Conservation (phyloP, 805 yeast species). For the Candida coleopterorum region DNA sequence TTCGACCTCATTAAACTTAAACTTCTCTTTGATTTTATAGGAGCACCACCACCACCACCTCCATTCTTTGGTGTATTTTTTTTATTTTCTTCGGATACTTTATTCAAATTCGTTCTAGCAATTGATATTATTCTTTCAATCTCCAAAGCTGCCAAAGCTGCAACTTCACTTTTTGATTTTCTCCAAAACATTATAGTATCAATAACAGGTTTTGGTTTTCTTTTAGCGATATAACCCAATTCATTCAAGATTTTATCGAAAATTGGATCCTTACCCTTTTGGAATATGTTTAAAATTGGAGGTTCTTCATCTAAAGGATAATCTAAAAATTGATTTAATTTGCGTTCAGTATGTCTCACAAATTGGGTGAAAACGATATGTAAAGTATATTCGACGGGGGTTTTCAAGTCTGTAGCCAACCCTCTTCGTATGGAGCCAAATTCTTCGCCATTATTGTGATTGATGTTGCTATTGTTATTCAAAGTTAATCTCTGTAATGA, state of each 20-base stretch:
- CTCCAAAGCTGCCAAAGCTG: slow-evolving; percentile 43
- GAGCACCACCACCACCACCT: no score
- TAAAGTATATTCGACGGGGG: slow-evolving; percentile 85
- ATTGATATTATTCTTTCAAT: slow-evolving; percentile 20
- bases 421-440: slow-evolving; percentile 28
- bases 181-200: slow-evolving; percentile 99
- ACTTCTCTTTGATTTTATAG: slow-evolving; percentile 39
- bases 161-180: slow-evolving; percentile 84
- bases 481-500: slow-evolving; percentile 20
- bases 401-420: slow-evolving; percentile 53
- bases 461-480: no score
- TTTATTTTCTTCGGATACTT: slow-evolving; percentile 11
- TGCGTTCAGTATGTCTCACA: slow-evolving; percentile 88
- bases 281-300: slow-evolving; percentile 68
- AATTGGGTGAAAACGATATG: slow-evolving; percentile 94
- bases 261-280: slow-evolving; percentile 79
- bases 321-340: slow-evolving; percentile 66
- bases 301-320: slow-evolving; percentile 69
- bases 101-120: slow-evolving; percentile 35
- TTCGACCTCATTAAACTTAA: slow-evolving; percentile 36
- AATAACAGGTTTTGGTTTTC: slow-evolving; percentile 90
- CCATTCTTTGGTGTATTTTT: slow-evolving; percentile 10
- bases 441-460: slow-evolving; percentile 16
- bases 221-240: slow-evolving; percentile 83
- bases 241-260: slow-evolving; percentile 85